A percentile compares a stretch with the other conserved stretches of the same genome.
These are phyloP conservation scores for Cucumis sativus DNA, from an alignment of 306 rosid genomes.

Conservation along the genomic window Cucumber_9930_V3 NC_026660.2:3306001-3306500, in stretches of 20 bases:
- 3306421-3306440: neutral
- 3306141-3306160: constrained; percentile 6
- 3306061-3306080: constrained; percentile 72
- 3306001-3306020: neutral
- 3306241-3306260: neutral
- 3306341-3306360: too few species aligned
- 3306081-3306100: constrained; percentile 58
- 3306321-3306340: too few species aligned
- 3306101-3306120: constrained; percentile 50
- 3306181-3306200: neutral
- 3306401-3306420: neutral
- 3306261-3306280: neutral
- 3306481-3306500: neutral
- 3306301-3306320: too few species aligned
- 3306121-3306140: constrained; percentile 80
- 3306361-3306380: neutral
- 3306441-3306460: neutral
- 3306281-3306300: neutral
- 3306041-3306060: constrained; percentile 95
- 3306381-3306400: neutral
- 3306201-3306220: neutral
- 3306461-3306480: neutral
- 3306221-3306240: neutral
- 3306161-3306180: constrained; percentile 1
- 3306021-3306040: constrained; percentile 38